Conservation (phyloP, 768 basidiomycete species). For the Strobilomyces dryophilus region DNA sequence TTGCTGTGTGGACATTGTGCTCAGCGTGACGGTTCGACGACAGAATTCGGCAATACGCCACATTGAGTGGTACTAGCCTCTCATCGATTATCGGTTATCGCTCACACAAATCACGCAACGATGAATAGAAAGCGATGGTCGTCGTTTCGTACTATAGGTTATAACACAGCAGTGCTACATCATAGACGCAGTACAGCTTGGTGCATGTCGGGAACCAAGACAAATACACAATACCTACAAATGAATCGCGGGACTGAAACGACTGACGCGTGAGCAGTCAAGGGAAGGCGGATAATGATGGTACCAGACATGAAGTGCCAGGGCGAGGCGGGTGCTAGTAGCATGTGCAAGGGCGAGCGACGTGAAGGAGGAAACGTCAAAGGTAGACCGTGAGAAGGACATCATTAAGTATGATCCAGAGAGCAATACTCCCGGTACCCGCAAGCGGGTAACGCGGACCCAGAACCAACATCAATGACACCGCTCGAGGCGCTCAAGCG, state of each 20-base stretch:
- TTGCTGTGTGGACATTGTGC: conserved; percentile 14
- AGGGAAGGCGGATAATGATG: conserved; percentile 21
- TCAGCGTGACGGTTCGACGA: conserved; percentile 10
- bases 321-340: conserved; percentile 13
- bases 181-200: conserved; percentile 26
- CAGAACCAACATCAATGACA: conserved; percentile 10
- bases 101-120: neutral
- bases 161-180: conserved; percentile 29
- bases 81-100: neutral
- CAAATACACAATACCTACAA: conserved; percentile 34
- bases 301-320: conserved; percentile 20
- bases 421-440: conserved; percentile 15
- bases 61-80: too few relatives aligned
- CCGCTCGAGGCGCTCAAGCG: conserved; percentile 23
- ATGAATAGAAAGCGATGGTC: conserved; percentile 12
- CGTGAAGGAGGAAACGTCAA: conserved; percentile 11
- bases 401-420: conserved; percentile 18
- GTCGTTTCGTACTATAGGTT: conserved; percentile 26
- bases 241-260: conserved; percentile 19
- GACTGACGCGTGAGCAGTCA: conserved; percentile 21
- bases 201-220: conserved; percentile 28
- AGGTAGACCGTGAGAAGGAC: conserved; percentile 21
- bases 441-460: conserved; percentile 24
- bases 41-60: neutral
- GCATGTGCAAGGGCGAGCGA: conserved; percentile 7